phyloP scores from a whole-genome alignment of 805 yeast genomes.

The Nakazawaea molendinolei region DNA sequence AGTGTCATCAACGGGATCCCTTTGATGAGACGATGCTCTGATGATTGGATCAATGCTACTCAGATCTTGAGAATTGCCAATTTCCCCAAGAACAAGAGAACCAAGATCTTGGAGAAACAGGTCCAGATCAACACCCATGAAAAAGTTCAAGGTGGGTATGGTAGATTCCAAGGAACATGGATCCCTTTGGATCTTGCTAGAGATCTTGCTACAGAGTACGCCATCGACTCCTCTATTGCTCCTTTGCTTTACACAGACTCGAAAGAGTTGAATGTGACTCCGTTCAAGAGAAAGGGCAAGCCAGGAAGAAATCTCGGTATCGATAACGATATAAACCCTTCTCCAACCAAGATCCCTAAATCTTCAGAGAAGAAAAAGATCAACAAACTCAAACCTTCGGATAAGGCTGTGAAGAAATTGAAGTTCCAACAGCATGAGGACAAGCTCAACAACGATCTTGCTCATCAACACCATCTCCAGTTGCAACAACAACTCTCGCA shows the following conservation, averaged over 20 bases:
- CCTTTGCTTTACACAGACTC: constrained; percentile 50
- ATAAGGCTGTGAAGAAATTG: constrained; percentile 25
- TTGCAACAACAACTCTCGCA: constrained; percentile 12
- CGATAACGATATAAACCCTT: constrained; percentile 27
- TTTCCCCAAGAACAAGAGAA: constrained; percentile 73
- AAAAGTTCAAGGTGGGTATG: constrained; percentile 82
- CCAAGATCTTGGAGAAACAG: constrained; percentile 69
- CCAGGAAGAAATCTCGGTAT: constrained; percentile 22
- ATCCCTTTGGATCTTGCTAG: constrained; percentile 64
- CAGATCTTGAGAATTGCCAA: constrained; percentile 75
- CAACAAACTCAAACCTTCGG: constrained; percentile 3
- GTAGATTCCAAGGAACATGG: constrained; percentile 85
- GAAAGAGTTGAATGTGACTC: constrained; percentile 31
- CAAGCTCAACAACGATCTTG: constrained; percentile 11
- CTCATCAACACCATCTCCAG: constrained; percentile 10
- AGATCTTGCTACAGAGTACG: constrained; percentile 45
- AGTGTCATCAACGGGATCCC: constrained; percentile 66
- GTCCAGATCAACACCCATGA: constrained; percentile 62
- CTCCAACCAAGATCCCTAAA: constrained; percentile 16
- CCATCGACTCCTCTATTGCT: constrained; percentile 42
- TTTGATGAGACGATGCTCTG: constrained; percentile 83
- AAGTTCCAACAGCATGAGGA: constrained; percentile 20
- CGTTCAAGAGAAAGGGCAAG: constrained; percentile 34
- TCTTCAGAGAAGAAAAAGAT: constrained; percentile 10
- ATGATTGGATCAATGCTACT: constrained; percentile 91